A percentile compares a stretch with the other conserved stretches of the same genome.
Evolutionary conservation across 768 basidiomycete species (phyloP).

Genomic region (Leucocoprinus sp.): DNA sequence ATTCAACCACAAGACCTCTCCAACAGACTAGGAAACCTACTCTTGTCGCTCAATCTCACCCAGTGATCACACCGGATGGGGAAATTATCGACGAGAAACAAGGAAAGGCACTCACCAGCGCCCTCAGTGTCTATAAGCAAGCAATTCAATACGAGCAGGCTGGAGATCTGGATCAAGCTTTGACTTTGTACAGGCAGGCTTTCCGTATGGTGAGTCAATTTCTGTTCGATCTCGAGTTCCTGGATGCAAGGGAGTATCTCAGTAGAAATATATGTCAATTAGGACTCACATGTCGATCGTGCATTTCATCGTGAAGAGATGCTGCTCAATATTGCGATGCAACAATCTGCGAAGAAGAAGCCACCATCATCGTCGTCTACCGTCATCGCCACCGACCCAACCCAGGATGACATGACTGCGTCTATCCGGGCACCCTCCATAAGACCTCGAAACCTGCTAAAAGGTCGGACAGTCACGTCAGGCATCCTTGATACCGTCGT

Average conservation of each 20-base stretch:
- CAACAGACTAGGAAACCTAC: not conserved
- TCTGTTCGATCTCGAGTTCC: not conserved
- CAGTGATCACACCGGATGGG: slow-evolving; percentile 19
- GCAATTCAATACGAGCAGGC: slow-evolving; percentile 70
- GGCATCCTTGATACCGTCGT: slow-evolving; percentile 41
- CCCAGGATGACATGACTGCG: slow-evolving; percentile 17
- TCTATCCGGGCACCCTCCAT: slow-evolving; percentile 16
- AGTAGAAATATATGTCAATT: not conserved
- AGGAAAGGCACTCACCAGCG: slow-evolving; percentile 34
- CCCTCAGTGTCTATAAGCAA: slow-evolving; percentile 57
- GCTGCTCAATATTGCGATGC: slow-evolving; percentile 26
- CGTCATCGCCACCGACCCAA: not conserved
- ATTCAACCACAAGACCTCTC: not conserved
- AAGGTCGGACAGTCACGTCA: slow-evolving; percentile 19
- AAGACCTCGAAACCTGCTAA: slow-evolving; percentile 3
- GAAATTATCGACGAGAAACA: slow-evolving; percentile 13
- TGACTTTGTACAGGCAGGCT: slow-evolving; percentile 69
- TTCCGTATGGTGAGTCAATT: slow-evolving; percentile 47
- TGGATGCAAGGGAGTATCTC: slow-evolving; percentile 7
- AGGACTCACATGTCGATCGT: slow-evolving; percentile 67
- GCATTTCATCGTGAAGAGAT: slow-evolving; percentile 56
- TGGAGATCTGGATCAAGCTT: slow-evolving; percentile 68
- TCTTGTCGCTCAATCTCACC: slow-evolving; percentile 14
- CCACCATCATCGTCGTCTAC: not conserved
- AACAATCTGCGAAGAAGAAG: slow-evolving; percentile 16